These are phyloP conservation scores for Excoecaria agallocha DNA, from an alignment of 345 rosid genomes.

Conservation along the genomic window DNA sequence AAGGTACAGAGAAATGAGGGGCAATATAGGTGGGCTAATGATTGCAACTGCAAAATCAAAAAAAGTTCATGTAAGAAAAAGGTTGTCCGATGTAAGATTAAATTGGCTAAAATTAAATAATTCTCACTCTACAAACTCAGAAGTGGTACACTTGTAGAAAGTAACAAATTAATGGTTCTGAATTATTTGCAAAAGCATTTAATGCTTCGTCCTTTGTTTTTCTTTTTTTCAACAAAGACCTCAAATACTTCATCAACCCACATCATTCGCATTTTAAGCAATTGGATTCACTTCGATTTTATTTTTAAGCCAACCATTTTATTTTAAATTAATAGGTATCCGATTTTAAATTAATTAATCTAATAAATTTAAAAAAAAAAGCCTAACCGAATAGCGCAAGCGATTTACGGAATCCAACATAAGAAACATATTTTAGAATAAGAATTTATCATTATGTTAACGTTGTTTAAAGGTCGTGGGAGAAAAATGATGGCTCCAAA, in stretches of 20 bases:
- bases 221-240: no score
- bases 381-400: no score
- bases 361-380: no score
- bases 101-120: background rate
- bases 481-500: background rate
- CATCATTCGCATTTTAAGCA: no score
- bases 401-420: no score
- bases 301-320: no score
- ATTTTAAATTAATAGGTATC: no score
- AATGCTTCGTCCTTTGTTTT: no score
- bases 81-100: background rate
- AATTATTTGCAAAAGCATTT: background rate
- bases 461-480: constrained; percentile 17
- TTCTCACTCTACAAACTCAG: background rate
- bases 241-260: no score
- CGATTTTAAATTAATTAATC: no score
- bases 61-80: background rate
- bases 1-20: background rate
- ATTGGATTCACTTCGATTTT: no score
- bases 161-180: background rate
- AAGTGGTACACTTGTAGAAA: background rate
- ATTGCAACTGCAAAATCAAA: background rate
- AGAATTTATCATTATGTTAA: background rate
- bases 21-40: background rate
- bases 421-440: no score